Evolutionary conservation across 2,329 filamentous ascomycete species (phyloP), one percentile per base, ranked within the genome.

Genomic region (Penicillium sp.): DNA sequence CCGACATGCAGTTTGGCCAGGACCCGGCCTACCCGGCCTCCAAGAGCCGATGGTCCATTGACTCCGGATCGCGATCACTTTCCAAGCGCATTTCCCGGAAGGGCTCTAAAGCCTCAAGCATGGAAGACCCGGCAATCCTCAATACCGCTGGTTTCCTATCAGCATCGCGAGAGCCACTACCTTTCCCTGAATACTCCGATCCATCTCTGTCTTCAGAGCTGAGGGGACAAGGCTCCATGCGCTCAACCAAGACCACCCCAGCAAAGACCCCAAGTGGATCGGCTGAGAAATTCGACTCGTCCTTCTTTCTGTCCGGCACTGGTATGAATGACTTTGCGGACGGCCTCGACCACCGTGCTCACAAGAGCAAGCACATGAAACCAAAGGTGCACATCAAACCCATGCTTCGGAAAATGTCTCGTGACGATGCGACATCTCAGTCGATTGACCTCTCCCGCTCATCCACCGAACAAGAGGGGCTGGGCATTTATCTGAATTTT

Each of bases 401-500:
- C 2, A 82, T 86, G 62, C 75, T 85, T 56, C 81, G 83, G 56
- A 86, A 85, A 71, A 76, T 83, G 64, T 82, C 83, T 22, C 77
- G 78, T 50, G 79, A 82, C 62, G 83, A 83, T 66, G 76, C 79
- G 61, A 75, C 78, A 35, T 77, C 79, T 57, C 76, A 78, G 50
- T 80, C 81, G 22, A 80, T 87, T 58, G 85, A 88, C 69, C 75
- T 86, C 26, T 85, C 84, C 35, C 82, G 84, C 35, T 82, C 85
- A 3, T 81, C 81, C 6, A 79, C 81, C 15, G 85, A 88, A 65
- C 84, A 86, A 63, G 84, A 86, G 60, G 85, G 84, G 10, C 72
- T 88, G 56, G 85, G 84, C 19, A 86, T 87, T 50, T 80, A 81
- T 65, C 72, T 75, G 44, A n/a, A n/a, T n/a, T 62, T 73, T 24